Conservation (phyloP, 2,329 filamentous ascomycete species). For the Cryphonectria nitschkei region DNA sequence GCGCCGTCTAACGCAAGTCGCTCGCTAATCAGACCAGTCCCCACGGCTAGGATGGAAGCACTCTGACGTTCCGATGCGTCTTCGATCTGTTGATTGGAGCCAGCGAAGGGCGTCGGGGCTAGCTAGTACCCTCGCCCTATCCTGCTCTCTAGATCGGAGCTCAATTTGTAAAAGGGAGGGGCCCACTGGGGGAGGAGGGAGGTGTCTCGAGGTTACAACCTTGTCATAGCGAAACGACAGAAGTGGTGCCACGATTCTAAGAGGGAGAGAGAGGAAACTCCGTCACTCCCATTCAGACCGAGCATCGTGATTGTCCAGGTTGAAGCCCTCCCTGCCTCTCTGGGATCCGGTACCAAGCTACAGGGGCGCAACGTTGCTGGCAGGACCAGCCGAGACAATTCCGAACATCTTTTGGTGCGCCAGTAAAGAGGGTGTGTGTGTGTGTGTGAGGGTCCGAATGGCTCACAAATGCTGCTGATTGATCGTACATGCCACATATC, state of each 20-base stretch:
- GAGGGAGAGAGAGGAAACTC: background rate
- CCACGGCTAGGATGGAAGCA: background rate
- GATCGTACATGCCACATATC: conserved; percentile 2
- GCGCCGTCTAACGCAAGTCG: too few relatives aligned
- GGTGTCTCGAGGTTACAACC: background rate
- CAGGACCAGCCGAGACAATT: background rate
- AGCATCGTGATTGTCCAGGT: background rate
- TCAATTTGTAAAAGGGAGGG: background rate
- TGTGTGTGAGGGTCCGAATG: background rate
- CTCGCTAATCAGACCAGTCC: background rate
- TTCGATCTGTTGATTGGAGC: background rate
- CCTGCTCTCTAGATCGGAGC: background rate
- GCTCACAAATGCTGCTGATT: conserved; percentile 1
- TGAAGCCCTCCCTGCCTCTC: background rate
- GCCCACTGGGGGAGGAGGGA: too few relatives aligned
- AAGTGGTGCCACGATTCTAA: background rate
- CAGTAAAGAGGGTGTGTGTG: too few relatives aligned
- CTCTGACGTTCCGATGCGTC: background rate
- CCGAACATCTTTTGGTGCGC: background rate
- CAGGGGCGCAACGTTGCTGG: background rate
- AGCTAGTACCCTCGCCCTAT: background rate
- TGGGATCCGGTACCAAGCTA: background rate
- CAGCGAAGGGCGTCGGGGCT: background rate
- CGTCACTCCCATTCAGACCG: background rate
- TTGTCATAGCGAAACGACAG: background rate